A percentile compares a stretch with the other conserved stretches of the same genome.
Conservation (phyloP, 768 basidiomycete genomes). For the Rickenella mellea region DNA sequence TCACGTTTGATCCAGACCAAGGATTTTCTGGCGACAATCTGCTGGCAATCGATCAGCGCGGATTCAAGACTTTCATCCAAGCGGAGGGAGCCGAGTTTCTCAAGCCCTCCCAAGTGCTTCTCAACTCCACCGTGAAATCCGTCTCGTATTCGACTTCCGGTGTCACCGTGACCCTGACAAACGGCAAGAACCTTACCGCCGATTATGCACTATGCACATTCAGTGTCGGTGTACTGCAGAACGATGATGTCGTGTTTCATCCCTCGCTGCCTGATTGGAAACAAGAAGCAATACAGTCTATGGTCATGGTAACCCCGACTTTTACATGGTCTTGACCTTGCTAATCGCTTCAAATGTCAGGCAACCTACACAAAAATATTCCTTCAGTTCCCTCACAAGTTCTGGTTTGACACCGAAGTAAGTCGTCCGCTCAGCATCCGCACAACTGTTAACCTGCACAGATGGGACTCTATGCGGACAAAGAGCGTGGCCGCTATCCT, state of each 20-base stretch:
- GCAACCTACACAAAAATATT: slow-evolving; percentile 63
- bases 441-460: slow-evolving; percentile 20
- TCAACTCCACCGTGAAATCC: slow-evolving; percentile 40
- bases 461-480: slow-evolving; percentile 51
- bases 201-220: slow-evolving; percentile 61
- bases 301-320: slow-evolving; percentile 40
- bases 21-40: slow-evolving; percentile 48
- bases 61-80: slow-evolving; percentile 48
- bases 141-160: slow-evolving; percentile 36
- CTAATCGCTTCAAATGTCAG: slow-evolving; percentile 12
- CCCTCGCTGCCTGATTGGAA: slow-evolving; percentile 53
- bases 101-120: slow-evolving; percentile 31
- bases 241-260: slow-evolving; percentile 46
- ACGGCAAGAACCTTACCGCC: slow-evolving; percentile 34
- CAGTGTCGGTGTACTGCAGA: slow-evolving; percentile 61
- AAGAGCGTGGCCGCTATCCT: slow-evolving; percentile 50
- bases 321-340: background rate
- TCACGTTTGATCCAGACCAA: slow-evolving; percentile 38
- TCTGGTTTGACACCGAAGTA: slow-evolving; percentile 46
- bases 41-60: slow-evolving; percentile 51
- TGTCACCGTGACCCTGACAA: slow-evolving; percentile 36
- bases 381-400: slow-evolving; percentile 49
- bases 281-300: slow-evolving; percentile 51
- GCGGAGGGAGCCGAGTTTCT: slow-evolving; percentile 50
- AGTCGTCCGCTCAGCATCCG: background rate